Evolutionary conservation across 768 basidiomycete species (phyloP).

Genomic region (Cyathus striatus): DNA sequence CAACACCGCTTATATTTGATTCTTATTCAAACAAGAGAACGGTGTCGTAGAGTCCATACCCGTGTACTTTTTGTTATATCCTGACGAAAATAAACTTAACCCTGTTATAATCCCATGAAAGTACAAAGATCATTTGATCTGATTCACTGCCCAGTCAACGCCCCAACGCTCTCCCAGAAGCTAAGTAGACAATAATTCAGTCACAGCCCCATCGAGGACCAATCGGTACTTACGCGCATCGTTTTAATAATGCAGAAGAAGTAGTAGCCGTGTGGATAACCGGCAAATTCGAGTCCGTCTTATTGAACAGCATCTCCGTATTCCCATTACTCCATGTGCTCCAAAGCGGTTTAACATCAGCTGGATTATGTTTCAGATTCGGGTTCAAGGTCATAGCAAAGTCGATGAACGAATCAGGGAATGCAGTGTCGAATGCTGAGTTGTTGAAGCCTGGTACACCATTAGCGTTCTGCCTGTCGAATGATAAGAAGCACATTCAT

Average conservation of each 20-base stretch:
- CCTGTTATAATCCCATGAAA: no score
- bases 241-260: slow-evolving; percentile 20
- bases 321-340: slow-evolving; percentile 16
- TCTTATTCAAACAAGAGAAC: no score
- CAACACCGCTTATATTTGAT: no score
- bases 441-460: slow-evolving; percentile 26
- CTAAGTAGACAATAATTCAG: neutral
- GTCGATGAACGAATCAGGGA: slow-evolving; percentile 31
- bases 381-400: slow-evolving; percentile 26
- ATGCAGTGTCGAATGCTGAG: slow-evolving; percentile 27
- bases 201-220: neutral
- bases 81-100: no score
- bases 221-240: slow-evolving; percentile 24
- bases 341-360: slow-evolving; percentile 34
- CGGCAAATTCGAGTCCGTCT: slow-evolving; percentile 21
- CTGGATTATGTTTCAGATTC: slow-evolving; percentile 20
- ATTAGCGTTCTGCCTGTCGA: neutral
- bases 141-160: neutral
- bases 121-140: no score
- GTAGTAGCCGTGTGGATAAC: slow-evolving; percentile 25
- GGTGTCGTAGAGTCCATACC: no score
- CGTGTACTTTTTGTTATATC: no score
- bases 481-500: neutral
- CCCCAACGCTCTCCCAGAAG: slow-evolving; percentile 2
- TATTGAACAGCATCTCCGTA: slow-evolving; percentile 44